Base-by-base conservation (phyloP, 495 filamentous ascomycete genomes). In the Penicillium fimorum region DNA sequence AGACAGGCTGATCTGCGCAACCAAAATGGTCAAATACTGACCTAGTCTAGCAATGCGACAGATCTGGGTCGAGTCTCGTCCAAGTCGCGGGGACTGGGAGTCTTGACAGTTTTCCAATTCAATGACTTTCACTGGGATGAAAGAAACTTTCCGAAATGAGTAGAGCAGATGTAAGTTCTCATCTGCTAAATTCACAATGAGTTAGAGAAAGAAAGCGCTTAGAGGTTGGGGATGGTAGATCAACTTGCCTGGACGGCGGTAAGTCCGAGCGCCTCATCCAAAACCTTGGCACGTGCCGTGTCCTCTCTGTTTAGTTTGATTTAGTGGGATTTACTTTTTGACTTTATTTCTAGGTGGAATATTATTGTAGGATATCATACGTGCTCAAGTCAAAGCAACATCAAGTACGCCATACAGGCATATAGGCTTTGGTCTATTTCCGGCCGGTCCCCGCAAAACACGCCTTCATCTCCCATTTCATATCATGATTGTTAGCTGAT, bases 131-230 rank as follows among this genome's bases (percentile, higher is more conserved):
- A 25, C 15, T 27, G 5, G 27, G n/a, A 27, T 45, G 17, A 20
- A 52, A 43, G 5, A 20, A 33, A 20, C 7, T 15, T 32, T n/a
- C 27, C 38, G 43, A 30, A 52, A 22, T 5, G 38, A 52, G 18
- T 12, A 2, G 2, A 20, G 24, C 8, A 10, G 12, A 27, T 45
- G 35, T 45, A 53, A 17, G 38, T 20, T 24, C 20, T 25, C 17
- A 3, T 15, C 15, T 53, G 10, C 17, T 45, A 15, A 13, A 30
- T 30, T 35, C 25, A 17, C 11, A 13, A 32, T 22, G 40, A 47
- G 63, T 60, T 55, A 47, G 57, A 56, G 61, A 63, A 66, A 51
- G 56, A 32, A 24, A 57, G 61, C 61, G 61, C 63, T 61, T 59
- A 55, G 45, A 51, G 52, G 52, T 54, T 46, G 25, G 48, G 64